Percentiles rank a stretch among this genome's conserved stretches.
phyloP scores from a whole-genome alignment of 106 monocot genomes.

The Hemerocallis citrina region DNA sequence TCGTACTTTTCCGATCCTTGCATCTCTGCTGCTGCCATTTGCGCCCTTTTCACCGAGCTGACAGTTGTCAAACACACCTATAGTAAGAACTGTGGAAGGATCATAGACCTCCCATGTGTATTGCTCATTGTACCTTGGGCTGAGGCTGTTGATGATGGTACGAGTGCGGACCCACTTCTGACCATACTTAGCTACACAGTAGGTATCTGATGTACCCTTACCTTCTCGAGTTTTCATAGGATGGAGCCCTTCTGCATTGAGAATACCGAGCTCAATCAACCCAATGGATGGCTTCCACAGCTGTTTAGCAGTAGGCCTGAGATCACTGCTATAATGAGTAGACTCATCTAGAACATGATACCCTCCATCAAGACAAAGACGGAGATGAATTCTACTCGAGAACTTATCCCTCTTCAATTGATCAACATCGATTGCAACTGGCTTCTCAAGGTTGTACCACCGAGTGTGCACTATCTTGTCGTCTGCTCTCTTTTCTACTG shows the following conservation, averaged over 20 bases:
- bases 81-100: constrained; percentile 25
- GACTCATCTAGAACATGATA: constrained; percentile 39
- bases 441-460: constrained; percentile 28
- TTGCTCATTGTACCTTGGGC: constrained; percentile 35
- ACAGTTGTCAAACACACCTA: constrained; percentile 33
- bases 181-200: constrained; percentile 35
- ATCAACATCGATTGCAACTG: constrained; percentile 21
- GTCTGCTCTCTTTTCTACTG: constrained; percentile 27
- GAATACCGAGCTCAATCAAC: constrained; percentile 28
- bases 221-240: constrained; percentile 33
- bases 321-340: constrained; percentile 35
- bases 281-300: constrained; percentile 37
- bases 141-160: constrained; percentile 29
- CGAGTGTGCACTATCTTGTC: constrained; percentile 23
- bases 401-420: constrained; percentile 35
- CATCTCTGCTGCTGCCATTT: constrained; percentile 13
- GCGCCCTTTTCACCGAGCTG: constrained; percentile 26
- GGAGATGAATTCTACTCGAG: constrained; percentile 25
- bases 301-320: constrained; percentile 29
- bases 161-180: constrained; percentile 39
- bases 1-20: constrained; percentile 22
- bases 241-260: constrained; percentile 28
- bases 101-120: constrained; percentile 43
- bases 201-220: constrained; percentile 32
- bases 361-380: constrained; percentile 33